Evolutionary conservation across 1,284 basidiomycete genomes (phyloP), one percentile per base, ranked within the genome.

Genomic region (Marasmius oreades): DNA sequence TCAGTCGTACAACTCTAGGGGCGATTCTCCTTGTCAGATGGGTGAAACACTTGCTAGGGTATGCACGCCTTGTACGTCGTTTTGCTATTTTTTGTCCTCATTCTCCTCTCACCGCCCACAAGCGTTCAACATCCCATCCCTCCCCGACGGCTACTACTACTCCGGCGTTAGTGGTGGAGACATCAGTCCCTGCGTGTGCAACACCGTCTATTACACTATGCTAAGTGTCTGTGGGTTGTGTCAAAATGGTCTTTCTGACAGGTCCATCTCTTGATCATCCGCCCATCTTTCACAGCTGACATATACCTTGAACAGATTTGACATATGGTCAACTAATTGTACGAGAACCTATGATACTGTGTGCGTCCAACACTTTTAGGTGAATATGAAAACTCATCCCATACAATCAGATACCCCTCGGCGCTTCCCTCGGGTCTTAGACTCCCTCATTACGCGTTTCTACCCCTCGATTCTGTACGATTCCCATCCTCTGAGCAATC

Each of bases 301-400:
- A 4, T 63, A 2, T 63, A 77, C 33, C 60, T 73, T 34, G 2
- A 42, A 42, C 39, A 50, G 47, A n/a, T 50, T 50, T 20, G 20
- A 50, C 26, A 16, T 33, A 14, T 50, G 47, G 47, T 50, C 47
- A 7, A 26, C 10, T 2, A 50, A 50, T 18, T 50, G 47, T 33
- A 50, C 47, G 8, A 11, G 12, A 50, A n/a, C 31, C 12, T 33
- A 12, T 26, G n/a, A 4, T 20, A n/a, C 47, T 50, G 33, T 8
- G 47, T 33, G 23, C 10, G 24, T 14, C 26, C 26, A n/a, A 42
- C 1, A 18, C 11, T 46, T 24, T 20, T 28, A 8, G 26, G 7
- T 2, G 14, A 14, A 5, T 18, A 28, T 14, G 18, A 23, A 28
- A 42, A 6, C 39, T 42, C 1, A 20, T 33, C 20, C 5, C 10